These are phyloP conservation scores for Bacidia rubella DNA, from an alignment of 495 filamentous ascomycete species.

Conservation along the genomic window DNA sequence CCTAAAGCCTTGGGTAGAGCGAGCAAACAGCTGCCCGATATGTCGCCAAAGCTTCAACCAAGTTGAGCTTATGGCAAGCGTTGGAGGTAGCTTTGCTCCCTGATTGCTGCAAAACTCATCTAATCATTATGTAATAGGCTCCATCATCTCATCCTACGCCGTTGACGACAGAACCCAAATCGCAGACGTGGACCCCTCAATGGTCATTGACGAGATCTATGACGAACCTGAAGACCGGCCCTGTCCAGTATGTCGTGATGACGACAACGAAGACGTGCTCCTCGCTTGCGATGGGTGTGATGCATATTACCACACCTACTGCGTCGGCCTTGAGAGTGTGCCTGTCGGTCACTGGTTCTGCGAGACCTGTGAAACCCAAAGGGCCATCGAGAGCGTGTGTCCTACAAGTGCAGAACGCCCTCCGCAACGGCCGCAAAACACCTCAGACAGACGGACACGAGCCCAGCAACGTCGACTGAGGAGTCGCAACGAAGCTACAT, in stretches of 20 bases:
- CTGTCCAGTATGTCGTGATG: conserved; percentile 66
- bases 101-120: neutral
- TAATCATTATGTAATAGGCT: conserved; percentile 39
- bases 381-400: conserved; percentile 24
- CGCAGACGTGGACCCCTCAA: conserved; percentile 70
- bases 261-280: conserved; percentile 64
- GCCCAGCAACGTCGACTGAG: conserved; percentile 33
- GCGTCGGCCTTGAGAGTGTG: conserved; percentile 61
- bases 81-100: conserved; percentile 53
- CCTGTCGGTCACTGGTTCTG: conserved; percentile 77
- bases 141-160: conserved; percentile 60
- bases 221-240: conserved; percentile 47
- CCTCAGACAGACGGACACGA: conserved; percentile 36
- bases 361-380: conserved; percentile 51
- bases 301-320: conserved; percentile 71
- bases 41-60: conserved; percentile 83
- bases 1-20: conserved; percentile 81
- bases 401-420: conserved; percentile 20
- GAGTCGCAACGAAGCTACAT: conserved; percentile 31
- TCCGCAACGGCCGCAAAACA: conserved; percentile 23
- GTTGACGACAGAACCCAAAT: conserved; percentile 86
- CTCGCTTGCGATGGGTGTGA: conserved; percentile 83
- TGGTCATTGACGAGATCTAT: conserved; percentile 60
- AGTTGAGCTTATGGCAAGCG: conserved; percentile 64
- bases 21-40: conserved; percentile 95